These are phyloP conservation scores for Pyropia haitanensis DNA, from an alignment of 23 red algal species.

Conservation along the genomic window DNA sequence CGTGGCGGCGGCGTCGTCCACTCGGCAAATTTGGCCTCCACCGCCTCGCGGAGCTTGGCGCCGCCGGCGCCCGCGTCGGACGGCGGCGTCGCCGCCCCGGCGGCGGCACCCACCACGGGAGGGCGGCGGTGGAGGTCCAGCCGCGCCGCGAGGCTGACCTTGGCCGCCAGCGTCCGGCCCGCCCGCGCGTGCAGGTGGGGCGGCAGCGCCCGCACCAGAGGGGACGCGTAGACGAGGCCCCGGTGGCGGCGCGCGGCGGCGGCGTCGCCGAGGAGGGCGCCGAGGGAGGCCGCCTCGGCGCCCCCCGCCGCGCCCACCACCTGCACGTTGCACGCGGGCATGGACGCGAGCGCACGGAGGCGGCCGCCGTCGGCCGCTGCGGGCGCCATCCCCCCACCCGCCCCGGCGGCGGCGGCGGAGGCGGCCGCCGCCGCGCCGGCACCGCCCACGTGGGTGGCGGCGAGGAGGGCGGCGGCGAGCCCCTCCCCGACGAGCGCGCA, in stretches of 20 bases:
- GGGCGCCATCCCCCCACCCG: not conserved
- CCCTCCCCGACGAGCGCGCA: constrained; percentile 37
- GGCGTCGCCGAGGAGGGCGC: constrained; percentile 31
- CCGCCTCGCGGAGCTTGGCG: constrained; percentile 15
- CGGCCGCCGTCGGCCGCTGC: constrained; percentile 23
- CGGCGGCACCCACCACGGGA: too few relatives aligned
- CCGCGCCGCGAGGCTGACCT: constrained; percentile 60
- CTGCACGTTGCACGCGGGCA: constrained; percentile 75
- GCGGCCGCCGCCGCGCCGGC: too few relatives aligned
- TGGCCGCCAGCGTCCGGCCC: constrained; percentile 39
- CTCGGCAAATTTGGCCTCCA: constrained; percentile 67
- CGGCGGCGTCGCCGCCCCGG: not conserved
- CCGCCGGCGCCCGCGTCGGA: constrained; percentile 41
- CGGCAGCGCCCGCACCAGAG: constrained; percentile 46
- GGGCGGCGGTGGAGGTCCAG: constrained; percentile 22
- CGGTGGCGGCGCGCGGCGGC: constrained; percentile 19
- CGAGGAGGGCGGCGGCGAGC: constrained; percentile 58
- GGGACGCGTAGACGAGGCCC: constrained; percentile 47
- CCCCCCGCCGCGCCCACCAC: constrained; percentile 34
- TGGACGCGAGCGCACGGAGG: constrained; percentile 36
- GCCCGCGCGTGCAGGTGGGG: constrained; percentile 43
- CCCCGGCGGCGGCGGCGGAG: not conserved
- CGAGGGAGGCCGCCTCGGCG: not conserved
- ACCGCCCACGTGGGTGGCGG: not conserved
- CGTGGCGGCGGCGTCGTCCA: constrained; percentile 69